These are phyloP conservation scores for Dothidotthia symphoricarpi DNA, from an alignment of 2,329 filamentous ascomycete species.

Conservation along the genomic window DNA sequence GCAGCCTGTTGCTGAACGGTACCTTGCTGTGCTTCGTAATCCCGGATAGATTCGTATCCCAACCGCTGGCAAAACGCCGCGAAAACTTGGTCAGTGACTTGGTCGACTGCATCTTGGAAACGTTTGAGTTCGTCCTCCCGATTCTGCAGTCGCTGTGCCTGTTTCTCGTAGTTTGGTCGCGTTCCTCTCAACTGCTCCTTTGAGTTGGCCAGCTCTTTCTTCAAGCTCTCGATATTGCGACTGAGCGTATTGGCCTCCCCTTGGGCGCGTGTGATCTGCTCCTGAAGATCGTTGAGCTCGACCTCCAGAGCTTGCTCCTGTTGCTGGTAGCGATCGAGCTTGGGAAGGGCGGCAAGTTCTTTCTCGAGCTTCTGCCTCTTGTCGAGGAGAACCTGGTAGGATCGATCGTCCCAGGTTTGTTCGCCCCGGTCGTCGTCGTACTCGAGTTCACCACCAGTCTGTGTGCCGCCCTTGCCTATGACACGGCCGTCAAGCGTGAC, in stretches of 20 bases:
- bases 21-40: constrained; percentile 91
- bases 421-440: constrained; percentile 64
- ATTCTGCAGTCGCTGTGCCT: constrained; percentile 65
- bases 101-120: constrained; percentile 65
- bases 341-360: constrained; percentile 77
- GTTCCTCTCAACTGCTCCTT: constrained; percentile 72
- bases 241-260: constrained; percentile 76
- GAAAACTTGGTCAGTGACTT: constrained; percentile 88
- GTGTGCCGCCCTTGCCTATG: constrained; percentile 92
- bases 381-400: constrained; percentile 80
- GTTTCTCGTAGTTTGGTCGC: constrained; percentile 73
- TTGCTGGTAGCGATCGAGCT: constrained; percentile 68
- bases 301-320: constrained; percentile 80
- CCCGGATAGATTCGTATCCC: constrained; percentile 84
- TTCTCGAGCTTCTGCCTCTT: constrained; percentile 72
- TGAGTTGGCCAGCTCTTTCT: constrained; percentile 73
- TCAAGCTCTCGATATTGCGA: constrained; percentile 80
- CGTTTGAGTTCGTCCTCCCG: constrained; percentile 57
- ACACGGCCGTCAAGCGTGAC: constrained; percentile 94
- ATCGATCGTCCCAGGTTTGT: constrained; percentile 83
- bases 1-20: constrained; percentile 86
- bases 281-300: constrained; percentile 76
- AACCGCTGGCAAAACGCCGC: constrained; percentile 79
- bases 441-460: constrained; percentile 88
- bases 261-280: constrained; percentile 67